A percentile compares a stretch with the other conserved stretches of the same genome.
phyloP scores from a whole-genome alignment of 345 rosid species.

The Citrus glauca region DNA sequence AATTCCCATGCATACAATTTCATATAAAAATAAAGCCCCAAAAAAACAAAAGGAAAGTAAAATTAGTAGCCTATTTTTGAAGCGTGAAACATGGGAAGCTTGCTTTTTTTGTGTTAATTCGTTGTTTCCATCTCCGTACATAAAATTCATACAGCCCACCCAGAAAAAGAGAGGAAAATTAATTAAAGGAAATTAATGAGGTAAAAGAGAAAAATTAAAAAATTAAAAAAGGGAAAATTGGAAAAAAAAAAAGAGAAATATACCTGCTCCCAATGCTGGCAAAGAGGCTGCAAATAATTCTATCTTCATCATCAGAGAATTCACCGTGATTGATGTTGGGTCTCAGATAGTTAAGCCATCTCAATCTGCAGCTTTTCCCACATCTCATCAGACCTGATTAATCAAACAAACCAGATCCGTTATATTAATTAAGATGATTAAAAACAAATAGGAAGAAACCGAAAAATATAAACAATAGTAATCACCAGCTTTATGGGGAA shows the following conservation, averaged over 20 bases:
- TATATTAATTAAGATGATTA: neutral
- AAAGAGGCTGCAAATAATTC: constrained; percentile 62
- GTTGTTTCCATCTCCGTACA: neutral
- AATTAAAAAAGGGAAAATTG: constrained; percentile 10
- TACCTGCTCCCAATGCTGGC: constrained; percentile 91
- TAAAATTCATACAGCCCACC: neutral
- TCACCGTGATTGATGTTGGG: constrained; percentile 94
- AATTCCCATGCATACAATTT: neutral
- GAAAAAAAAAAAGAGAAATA: neutral
- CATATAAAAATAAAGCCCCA: neutral
- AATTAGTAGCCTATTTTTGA: constrained; percentile 18
- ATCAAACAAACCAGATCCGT: constrained; percentile 1
- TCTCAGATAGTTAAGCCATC: constrained; percentile 90
- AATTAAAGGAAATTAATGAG: neutral
- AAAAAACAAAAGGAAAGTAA: neutral
- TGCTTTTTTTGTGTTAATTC: neutral
- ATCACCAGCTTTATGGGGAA: constrained; percentile 78
- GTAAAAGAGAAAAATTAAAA: neutral
- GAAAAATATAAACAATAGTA: neutral
- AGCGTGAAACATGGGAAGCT: constrained; percentile 5
- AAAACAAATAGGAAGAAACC: neutral
- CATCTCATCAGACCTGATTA: constrained; percentile 73
- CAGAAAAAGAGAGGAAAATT: neutral
- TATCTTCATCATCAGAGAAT: constrained; percentile 77
- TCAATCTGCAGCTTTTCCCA: constrained; percentile 87